Conservation (phyloP, 257 asterid genomes). For the Perilla frutescens region DNA sequence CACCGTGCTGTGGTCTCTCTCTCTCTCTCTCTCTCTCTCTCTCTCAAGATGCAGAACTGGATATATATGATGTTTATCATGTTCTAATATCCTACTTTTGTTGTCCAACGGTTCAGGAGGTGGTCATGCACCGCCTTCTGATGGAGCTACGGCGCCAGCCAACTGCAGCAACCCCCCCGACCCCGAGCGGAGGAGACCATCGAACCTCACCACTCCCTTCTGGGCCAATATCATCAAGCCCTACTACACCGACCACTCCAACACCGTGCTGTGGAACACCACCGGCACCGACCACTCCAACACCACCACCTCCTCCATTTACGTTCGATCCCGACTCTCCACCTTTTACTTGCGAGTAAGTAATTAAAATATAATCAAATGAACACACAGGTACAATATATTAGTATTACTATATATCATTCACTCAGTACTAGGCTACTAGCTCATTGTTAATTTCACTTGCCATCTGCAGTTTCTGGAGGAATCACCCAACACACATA, state of each 20-base stretch:
- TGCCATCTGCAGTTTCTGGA: slow-evolving; percentile 59
- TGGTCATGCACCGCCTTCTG: slow-evolving; percentile 51
- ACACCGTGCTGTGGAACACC: slow-evolving; percentile 39
- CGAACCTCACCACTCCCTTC: slow-evolving; percentile 50
- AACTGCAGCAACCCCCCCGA: slow-evolving; percentile 77
- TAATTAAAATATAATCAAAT: slow-evolving; percentile 7
- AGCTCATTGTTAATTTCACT: slow-evolving; percentile 18
- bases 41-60: too few species aligned
- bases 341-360: slow-evolving; percentile 91
- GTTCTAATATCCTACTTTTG: too few species aligned
- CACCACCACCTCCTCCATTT: slow-evolving; percentile 68
- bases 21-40: background rate
- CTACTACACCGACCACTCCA: slow-evolving; percentile 53
- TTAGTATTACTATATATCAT: background rate
- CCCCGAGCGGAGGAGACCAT: slow-evolving; percentile 69
- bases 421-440: too few species aligned
- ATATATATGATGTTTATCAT: too few species aligned
- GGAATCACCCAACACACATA: slow-evolving; percentile 59
- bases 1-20: too few species aligned
- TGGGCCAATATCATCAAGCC: slow-evolving; percentile 50
- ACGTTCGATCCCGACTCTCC: slow-evolving; percentile 79
- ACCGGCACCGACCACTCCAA: slow-evolving; percentile 50
- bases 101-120: slow-evolving; percentile 51
- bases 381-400: background rate
- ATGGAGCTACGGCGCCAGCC: slow-evolving; percentile 67